Evolutionary conservation across 2,329 filamentous ascomycete genomes (phyloP).

Genomic region (Xylaria multiplex): DNA sequence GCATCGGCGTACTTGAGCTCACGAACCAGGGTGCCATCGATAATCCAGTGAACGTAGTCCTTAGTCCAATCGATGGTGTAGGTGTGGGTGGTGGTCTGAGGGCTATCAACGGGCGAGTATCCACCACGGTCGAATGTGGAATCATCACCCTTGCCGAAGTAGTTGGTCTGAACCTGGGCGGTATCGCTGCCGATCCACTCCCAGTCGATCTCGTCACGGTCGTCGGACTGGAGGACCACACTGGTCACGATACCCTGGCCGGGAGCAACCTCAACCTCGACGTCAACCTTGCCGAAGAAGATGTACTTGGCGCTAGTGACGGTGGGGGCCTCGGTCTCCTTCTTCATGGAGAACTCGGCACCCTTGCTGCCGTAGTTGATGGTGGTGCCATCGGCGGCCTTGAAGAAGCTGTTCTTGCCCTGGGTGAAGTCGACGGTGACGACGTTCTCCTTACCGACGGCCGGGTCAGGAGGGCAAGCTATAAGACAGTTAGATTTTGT

Average conservation of each 20-base stretch:
- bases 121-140: slow-evolving; percentile 75
- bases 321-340: slow-evolving; percentile 73
- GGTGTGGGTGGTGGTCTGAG: slow-evolving; percentile 67
- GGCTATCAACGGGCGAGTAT: slow-evolving; percentile 66
- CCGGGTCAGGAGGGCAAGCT: slow-evolving; percentile 79
- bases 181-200: slow-evolving; percentile 87
- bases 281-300: slow-evolving; percentile 92
- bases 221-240: slow-evolving; percentile 87
- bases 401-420: slow-evolving; percentile 70
- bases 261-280: slow-evolving; percentile 79
- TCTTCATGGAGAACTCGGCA: slow-evolving; percentile 73
- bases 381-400: slow-evolving; percentile 57
- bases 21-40: slow-evolving; percentile 71
- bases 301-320: slow-evolving; percentile 87
- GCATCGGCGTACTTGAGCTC: slow-evolving; percentile 70
- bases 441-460: slow-evolving; percentile 69
- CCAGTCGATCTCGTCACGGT: slow-evolving; percentile 95
- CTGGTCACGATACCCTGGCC: slow-evolving; percentile 91
- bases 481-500: slow-evolving; percentile 38
- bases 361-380: slow-evolving; percentile 60
- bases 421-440: slow-evolving; percentile 78
- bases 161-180: slow-evolving; percentile 85
- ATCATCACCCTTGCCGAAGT: slow-evolving; percentile 78
- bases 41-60: slow-evolving; percentile 70
- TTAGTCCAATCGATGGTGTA: slow-evolving; percentile 76